phyloP scores from a whole-genome alignment of 306 rosid genomes.

The Ormosia emarginata region DNA sequence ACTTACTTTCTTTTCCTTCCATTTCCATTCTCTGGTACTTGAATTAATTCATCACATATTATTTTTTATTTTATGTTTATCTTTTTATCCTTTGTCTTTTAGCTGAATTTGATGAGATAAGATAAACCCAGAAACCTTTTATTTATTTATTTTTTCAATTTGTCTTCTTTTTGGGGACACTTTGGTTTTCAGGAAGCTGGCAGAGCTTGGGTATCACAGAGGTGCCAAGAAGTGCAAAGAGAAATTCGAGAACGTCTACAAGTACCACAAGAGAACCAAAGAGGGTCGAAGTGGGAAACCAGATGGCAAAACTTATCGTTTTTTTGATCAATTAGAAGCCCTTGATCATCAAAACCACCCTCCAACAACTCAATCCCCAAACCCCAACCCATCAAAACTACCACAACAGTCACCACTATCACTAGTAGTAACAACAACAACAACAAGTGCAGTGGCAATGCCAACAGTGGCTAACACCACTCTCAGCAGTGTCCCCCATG shows the following conservation, averaged over 20 bases:
- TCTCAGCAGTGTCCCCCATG: slow-evolving; percentile 7
- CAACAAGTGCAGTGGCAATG: slow-evolving; percentile 12
- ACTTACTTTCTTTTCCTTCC: slow-evolving; percentile 10
- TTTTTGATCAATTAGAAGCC: slow-evolving; percentile 79
- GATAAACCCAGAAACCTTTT: slow-evolving; percentile 11
- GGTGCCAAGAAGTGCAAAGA: slow-evolving; percentile 90
- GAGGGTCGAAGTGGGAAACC: slow-evolving; percentile 81
- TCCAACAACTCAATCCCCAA: slow-evolving; percentile 20
- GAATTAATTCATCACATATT: not conserved
- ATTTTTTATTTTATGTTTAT: slow-evolving; percentile 8
- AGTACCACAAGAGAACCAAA: slow-evolving; percentile 91
- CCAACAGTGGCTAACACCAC: slow-evolving; percentile 13
- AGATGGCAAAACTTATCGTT: slow-evolving; percentile 79
- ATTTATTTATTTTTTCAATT: not conserved
- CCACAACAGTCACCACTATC: not conserved
- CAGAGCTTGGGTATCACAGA: slow-evolving; percentile 81
- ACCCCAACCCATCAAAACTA: slow-evolving; percentile 14
- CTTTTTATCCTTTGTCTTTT: slow-evolving; percentile 27
- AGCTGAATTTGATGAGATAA: slow-evolving; percentile 37
- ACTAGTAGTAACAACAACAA: slow-evolving; percentile 1
- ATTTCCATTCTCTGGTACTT: not conserved
- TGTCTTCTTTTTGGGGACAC: not conserved
- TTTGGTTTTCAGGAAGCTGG: slow-evolving; percentile 65
- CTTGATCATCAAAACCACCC: slow-evolving; percentile 43
- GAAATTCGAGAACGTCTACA: slow-evolving; percentile 93